phyloP scores from a whole-genome alignment of 2,329 filamentous ascomycete genomes.

The Penicillium aurantiogriseum region DNA sequence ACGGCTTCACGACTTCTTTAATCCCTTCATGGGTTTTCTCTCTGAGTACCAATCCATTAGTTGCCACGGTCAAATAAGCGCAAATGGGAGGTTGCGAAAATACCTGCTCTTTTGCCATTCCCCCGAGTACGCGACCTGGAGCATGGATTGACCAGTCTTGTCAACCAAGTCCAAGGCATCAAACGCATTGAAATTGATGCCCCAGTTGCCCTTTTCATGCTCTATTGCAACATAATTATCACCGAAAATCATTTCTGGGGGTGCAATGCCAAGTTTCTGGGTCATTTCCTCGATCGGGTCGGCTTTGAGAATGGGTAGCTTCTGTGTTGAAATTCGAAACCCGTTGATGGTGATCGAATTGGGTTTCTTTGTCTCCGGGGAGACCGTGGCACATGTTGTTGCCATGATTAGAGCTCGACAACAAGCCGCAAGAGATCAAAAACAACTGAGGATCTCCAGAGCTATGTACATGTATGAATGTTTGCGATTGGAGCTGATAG shows the following conservation, averaged over 20 bases:
- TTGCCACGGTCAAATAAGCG: conserved; percentile 13
- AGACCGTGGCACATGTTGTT: conserved; percentile 56
- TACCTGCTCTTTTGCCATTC: conserved; percentile 76
- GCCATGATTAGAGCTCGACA: conserved; percentile 17
- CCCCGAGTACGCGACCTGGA: conserved; percentile 88
- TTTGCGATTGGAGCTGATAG: conserved; percentile 15
- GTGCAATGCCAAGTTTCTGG: conserved; percentile 73
- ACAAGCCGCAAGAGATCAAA: conserved; percentile 13
- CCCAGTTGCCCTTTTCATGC: conserved; percentile 74
- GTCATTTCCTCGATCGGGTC: conserved; percentile 85
- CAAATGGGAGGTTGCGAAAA: background rate
- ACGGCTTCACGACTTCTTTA: conserved; percentile 90
- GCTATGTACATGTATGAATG: conserved; percentile 7
- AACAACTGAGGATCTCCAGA: background rate
- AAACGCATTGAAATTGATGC: conserved; percentile 75
- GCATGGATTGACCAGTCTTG: conserved; percentile 87
- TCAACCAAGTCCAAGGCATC: conserved; percentile 88
- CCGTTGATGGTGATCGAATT: conserved; percentile 61
- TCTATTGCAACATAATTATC: conserved; percentile 80
- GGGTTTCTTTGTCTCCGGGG: conserved; percentile 45
- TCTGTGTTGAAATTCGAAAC: conserved; percentile 77
- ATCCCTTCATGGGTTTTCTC: conserved; percentile 80
- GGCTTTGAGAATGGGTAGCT: conserved; percentile 91
- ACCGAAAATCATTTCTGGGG: conserved; percentile 99
- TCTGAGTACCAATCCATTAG: conserved; percentile 51